Percentiles rank a stretch among this genome's conserved stretches.
These are phyloP conservation scores for Arachis monticola DNA, from an alignment of 331 rosid genomes.

Conservation along the genomic window DNA sequence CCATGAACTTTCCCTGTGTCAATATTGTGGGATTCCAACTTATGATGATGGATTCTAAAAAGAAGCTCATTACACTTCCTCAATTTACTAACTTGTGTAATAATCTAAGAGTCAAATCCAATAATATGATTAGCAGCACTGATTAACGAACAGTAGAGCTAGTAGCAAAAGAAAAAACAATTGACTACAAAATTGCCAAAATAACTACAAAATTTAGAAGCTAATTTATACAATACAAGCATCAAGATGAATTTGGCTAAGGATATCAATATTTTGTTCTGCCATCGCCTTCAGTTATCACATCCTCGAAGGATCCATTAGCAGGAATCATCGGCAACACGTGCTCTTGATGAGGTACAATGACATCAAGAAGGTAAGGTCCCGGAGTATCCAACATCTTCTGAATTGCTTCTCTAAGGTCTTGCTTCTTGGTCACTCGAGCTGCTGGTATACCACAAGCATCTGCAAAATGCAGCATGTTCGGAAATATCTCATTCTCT, in stretches of 20 bases:
- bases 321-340: constrained; percentile 58
- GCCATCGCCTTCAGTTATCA: constrained; percentile 56
- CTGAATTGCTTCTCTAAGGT: constrained; percentile 51
- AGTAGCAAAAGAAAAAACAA: not conserved
- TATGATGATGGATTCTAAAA: too few relatives aligned
- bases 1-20: too few relatives aligned
- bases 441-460: constrained; percentile 55
- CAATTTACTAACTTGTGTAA: too few relatives aligned
- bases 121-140: not conserved
- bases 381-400: constrained; percentile 59
- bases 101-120: too few relatives aligned
- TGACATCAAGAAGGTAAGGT: constrained; percentile 57
- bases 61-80: too few relatives aligned
- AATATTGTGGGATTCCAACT: too few relatives aligned
- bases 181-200: not conserved
- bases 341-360: constrained; percentile 57
- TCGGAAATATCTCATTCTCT: constrained; percentile 44
- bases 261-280: constrained; percentile 41
- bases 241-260: constrained; percentile 18
- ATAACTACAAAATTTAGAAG: not conserved
- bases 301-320: constrained; percentile 53
- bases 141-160: not conserved
- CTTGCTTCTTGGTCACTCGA: constrained; percentile 44
- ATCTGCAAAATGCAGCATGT: constrained; percentile 48
- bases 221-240: constrained; percentile 33